A percentile compares a stretch with the other conserved stretches of the same genome.
phyloP scores from a whole-genome alignment of 208 protist species.

The Dictyostelium gargantuum region DNA sequence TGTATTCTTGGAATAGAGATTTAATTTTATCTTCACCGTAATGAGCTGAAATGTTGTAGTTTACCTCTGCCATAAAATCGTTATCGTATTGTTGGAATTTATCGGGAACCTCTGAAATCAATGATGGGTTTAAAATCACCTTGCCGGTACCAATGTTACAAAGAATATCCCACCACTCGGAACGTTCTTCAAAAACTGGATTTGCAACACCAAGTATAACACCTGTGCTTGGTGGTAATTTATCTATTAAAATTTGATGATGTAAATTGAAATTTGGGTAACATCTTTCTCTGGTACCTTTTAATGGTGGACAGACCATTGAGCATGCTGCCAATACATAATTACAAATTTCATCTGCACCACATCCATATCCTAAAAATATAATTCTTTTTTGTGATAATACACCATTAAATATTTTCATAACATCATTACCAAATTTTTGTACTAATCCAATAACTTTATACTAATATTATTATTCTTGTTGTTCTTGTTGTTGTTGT shows the following conservation, averaged over 20 bases:
- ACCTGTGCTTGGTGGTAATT: slow-evolving; percentile 66
- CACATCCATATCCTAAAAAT: slow-evolving; percentile 76
- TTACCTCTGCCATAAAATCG: slow-evolving; percentile 63
- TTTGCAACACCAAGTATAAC: slow-evolving; percentile 82
- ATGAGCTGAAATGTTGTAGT: slow-evolving; percentile 47
- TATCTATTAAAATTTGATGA: slow-evolving; percentile 68
- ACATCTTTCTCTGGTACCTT: slow-evolving; percentile 67
- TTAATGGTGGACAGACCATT: slow-evolving; percentile 79
- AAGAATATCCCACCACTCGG: slow-evolving; percentile 74
- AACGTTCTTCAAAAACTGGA: slow-evolving; percentile 79
- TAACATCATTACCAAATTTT: slow-evolving; percentile 76
- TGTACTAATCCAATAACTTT: slow-evolving; percentile 77
- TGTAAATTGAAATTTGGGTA: slow-evolving; percentile 82
- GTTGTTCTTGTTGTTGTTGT: not conserved
- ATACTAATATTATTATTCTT: not conserved
- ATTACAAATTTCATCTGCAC: slow-evolving; percentile 74
- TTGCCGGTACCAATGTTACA: slow-evolving; percentile 74
- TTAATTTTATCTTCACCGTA: slow-evolving; percentile 67
- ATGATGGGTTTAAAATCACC: slow-evolving; percentile 12
- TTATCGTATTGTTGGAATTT: slow-evolving; percentile 59
- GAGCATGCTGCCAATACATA: slow-evolving; percentile 74
- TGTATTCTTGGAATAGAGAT: slow-evolving; percentile 69
- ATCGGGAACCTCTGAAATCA: slow-evolving; percentile 5
- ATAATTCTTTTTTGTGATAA: slow-evolving; percentile 79
- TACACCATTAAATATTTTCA: slow-evolving; percentile 82